Base-by-base conservation (phyloP, 495 filamentous ascomycete genomes). In the Acidiella bohemica region DNA sequence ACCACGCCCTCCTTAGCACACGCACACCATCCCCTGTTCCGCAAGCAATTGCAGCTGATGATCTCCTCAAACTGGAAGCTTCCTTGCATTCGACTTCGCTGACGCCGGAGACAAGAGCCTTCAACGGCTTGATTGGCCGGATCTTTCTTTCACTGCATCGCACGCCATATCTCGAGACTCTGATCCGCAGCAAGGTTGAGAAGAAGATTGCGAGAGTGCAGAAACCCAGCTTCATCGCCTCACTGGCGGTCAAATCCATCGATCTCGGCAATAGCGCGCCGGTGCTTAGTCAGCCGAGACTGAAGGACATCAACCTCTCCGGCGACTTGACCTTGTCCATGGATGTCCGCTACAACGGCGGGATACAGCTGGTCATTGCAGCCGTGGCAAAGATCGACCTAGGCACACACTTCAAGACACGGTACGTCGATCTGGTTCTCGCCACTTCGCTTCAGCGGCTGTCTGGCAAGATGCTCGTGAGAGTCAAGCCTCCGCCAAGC, bases 191-290 rank as follows among this genome's bases (percentile, higher is more conserved):
- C 27, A 95, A 93, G 66, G 84, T 97, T 47, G 82, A 78, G 8
- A 95, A 95, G 64, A 97, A 97, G 62, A 96, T 97, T 21, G 75
- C 88, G 4, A 75, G 90, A 17, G 90, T 93, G 26, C 86, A 86
- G 46, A 87, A 85, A 48, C 90, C 90, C 0, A 76, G 80, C 8
- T 94, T 96, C 44, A 72, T 97, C 25, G 84, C 80, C 40, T 74
- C 76, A 39, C 75, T 97, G 34, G 72, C 70, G 12, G 65, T 97
- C 9, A 81, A 78, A 50, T 76, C 69, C 38, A 84, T 97, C 36
- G 74, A 90, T 49, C 81, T 92, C 51, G 90, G 90, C 0, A 77
- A 90, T 53, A 74, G 79, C 1, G 82, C 88, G 5, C 90, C 90
- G 0, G 81, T 82, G 41, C 76, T 97, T 45, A 93, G 80, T 12